Conservation (phyloP, 352 stramenopile species). For the Pythium grandisporangium region DNA sequence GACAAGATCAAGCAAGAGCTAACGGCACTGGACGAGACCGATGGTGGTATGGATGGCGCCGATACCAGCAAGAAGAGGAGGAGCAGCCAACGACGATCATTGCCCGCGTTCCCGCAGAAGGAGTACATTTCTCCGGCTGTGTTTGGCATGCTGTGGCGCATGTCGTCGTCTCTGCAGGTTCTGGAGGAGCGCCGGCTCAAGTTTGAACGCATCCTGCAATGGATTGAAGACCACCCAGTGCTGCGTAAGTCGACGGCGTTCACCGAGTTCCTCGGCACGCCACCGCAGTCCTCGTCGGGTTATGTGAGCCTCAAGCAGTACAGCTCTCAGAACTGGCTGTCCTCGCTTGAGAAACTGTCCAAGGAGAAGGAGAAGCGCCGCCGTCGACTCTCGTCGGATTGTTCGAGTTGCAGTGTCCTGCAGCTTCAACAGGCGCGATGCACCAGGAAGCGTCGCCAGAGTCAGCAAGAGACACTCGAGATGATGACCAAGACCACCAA, state of each 20-base stretch:
- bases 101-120: slow-evolving; percentile 47
- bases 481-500: too few species aligned
- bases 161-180: slow-evolving; percentile 28
- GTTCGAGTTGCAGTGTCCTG: slow-evolving; percentile 10
- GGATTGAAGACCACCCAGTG: slow-evolving; percentile 42
- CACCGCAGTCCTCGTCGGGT: slow-evolving; percentile 41
- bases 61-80: slow-evolving; percentile 2
- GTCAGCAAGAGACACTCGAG: too few species aligned
- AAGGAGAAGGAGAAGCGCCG: slow-evolving; percentile 22
- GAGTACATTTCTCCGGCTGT: slow-evolving; percentile 36
- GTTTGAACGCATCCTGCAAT: slow-evolving; percentile 48
- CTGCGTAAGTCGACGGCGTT: slow-evolving; percentile 25
- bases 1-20: slow-evolving; percentile 22
- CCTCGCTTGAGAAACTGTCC: slow-evolving; percentile 44
- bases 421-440: background rate
- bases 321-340: slow-evolving; percentile 52
- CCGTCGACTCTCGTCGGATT: slow-evolving; percentile 22
- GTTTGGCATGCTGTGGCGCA: slow-evolving; percentile 36
- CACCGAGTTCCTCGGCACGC: slow-evolving; percentile 41
- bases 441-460: slow-evolving; percentile 10
- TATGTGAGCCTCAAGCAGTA: slow-evolving; percentile 76
- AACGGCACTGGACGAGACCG: too few species aligned
- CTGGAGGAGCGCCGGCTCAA: slow-evolving; percentile 38
- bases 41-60: slow-evolving; percentile 6
- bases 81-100: slow-evolving; percentile 5